Evolutionary conservation across 306 rosid genomes (phyloP).

Genomic region (Fragaria ananassa): DNA sequence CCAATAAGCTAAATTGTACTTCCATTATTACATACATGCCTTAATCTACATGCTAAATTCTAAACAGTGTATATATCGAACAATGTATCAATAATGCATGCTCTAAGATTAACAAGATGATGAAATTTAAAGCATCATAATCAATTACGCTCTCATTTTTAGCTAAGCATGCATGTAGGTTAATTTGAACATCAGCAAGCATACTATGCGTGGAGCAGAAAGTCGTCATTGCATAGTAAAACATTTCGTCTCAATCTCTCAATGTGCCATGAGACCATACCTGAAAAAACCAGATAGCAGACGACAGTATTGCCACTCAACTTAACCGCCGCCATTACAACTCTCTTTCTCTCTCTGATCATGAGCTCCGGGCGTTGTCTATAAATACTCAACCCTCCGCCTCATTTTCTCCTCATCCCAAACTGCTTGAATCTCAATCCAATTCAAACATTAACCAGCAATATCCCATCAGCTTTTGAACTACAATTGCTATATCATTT

Average conservation of each 20-base stretch:
- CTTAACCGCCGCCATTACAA: not conserved
- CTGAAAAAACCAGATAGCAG: conserved; percentile 6
- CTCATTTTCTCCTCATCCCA: not conserved
- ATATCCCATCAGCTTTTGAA: not conserved
- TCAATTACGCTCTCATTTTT: no score
- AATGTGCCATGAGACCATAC: conserved; percentile 12
- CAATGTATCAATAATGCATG: not conserved
- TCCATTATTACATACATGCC: not conserved
- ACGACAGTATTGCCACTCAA: not conserved
- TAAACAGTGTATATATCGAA: not conserved
- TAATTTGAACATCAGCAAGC: not conserved
- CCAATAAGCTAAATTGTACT: not conserved
- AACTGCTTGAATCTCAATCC: not conserved
- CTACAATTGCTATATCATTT: not conserved
- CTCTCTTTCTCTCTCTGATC: not conserved
- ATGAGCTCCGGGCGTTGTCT: not conserved
- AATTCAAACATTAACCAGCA: not conserved
- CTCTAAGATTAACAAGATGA: not conserved
- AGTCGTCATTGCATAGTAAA: not conserved
- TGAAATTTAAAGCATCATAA: not conserved
- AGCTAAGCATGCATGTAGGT: no score
- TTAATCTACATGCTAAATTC: not conserved
- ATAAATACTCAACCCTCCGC: not conserved
- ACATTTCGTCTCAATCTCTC: conserved; percentile 25
- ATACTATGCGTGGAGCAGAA: conserved; percentile 5